A percentile compares a stretch with the other conserved stretches of the same genome.
These are phyloP conservation scores for Tylopilus felleus DNA, from an alignment of 768 basidiomycete species.

Conservation along the genomic window DNA sequence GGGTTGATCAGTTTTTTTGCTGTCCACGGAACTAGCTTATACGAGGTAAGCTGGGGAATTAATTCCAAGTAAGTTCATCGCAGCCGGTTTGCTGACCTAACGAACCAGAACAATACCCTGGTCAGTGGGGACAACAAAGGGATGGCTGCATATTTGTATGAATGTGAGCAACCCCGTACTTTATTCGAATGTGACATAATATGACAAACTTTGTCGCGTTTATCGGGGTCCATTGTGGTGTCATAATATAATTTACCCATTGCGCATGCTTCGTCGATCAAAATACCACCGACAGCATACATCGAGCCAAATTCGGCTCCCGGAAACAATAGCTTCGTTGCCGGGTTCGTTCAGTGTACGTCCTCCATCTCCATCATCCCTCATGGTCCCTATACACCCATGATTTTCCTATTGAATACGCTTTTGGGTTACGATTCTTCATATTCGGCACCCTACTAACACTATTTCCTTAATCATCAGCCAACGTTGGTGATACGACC, in stretches of 20 bases:
- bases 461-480: conserved; percentile 29
- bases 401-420: not conserved
- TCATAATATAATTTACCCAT: too few species aligned
- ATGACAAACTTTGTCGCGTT: not conserved
- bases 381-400: not conserved
- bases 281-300: conserved; percentile 38
- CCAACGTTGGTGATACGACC: conserved; percentile 78
- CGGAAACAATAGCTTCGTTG: conserved; percentile 66
- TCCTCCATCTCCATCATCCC: not conserved
- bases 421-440: not conserved
- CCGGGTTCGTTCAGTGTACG: conserved; percentile 71
- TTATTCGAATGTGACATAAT: not conserved
- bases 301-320: conserved; percentile 65
- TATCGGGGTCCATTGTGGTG: not conserved
- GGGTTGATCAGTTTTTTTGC: conserved; percentile 75
- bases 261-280: not conserved
- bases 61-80: not conserved
- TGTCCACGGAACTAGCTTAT: conserved; percentile 80
- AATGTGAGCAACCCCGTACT: conserved; percentile 42
- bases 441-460: not conserved
- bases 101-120: conserved; percentile 65
- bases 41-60: conserved; percentile 46
- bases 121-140: conserved; percentile 83
- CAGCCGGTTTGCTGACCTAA: not conserved
- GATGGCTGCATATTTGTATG: conserved; percentile 79